Evolutionary conservation across 768 basidiomycete species (phyloP), one percentile per base, ranked within the genome.

Genomic region (Collybia nuda): DNA sequence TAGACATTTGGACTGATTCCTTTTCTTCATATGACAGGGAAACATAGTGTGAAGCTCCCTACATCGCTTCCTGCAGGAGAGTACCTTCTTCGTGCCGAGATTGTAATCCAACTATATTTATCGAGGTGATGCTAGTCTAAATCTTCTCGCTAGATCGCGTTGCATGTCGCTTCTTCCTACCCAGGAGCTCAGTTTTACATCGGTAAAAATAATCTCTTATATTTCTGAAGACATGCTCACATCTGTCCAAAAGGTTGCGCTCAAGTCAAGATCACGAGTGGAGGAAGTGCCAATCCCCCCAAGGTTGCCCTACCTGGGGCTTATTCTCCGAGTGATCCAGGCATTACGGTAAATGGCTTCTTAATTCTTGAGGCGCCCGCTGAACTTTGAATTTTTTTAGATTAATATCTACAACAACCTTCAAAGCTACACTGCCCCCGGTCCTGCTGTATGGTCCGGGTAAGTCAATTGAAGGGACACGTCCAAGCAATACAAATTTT

Each of bases 391-490:
- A 3, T 12, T 38, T 19, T 18, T 6, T 37, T 26, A 73, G 70
- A 63, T 77, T 59, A 78, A 80, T 69, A 79, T 79, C 55, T 79
- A 79, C 68, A 79, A 79, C 69, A 79, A 80, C 62, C 71, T 78
- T 37, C 73, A 79, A 57, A 78, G 67, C 59, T 80, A 80, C 65
- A 78, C 75, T 17, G 57, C 66, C 43, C 72, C 72, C 18, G 72
- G 71, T 47, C 62, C 62, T 37, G 47, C 67, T 38, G 71, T 74
- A 48, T 74, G 72, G 72, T 65, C 69, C 50, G 71, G 72, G 5
- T 72, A 11, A 32, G 9, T 32, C 14, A 32, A 32, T 5, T 14
- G 32, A 14, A 9, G 3, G 6, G 12, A 14, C 32, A 11, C 9
- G 3, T 11, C 32, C 24, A 26, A 26, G 3, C 12, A 9, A 32